Evolutionary conservation across 176 grass and related monocot species (phyloP), one percentile per base, ranked within the genome.

Genomic region (Cenchrus purpureus): DNA sequence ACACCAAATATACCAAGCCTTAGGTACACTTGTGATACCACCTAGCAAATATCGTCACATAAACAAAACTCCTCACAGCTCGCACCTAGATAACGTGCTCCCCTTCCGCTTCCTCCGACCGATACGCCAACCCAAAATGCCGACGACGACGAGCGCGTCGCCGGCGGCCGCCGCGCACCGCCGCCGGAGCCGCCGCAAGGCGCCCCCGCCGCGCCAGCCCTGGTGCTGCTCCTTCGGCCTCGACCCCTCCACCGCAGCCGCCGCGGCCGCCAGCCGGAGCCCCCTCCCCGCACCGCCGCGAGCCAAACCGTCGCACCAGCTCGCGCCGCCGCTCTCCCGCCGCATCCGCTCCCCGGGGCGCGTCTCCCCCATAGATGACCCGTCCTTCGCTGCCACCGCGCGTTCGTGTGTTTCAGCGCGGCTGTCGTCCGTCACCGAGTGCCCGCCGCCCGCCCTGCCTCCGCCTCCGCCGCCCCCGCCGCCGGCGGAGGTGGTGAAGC

Each of bases 201-300:
- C 59, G 1, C 77, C 86, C 10, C 60, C 46, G 0, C 84, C 83
- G 5, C 91, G 81, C 40, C 86, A 85, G 54, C 86, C 94, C 3
- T 96, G 94, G 94, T 96, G 91, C 62, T 96, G 91, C 83, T 96
- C 94, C 68, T 91, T 91, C 42, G 87, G 80, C 82, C 77, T 96
- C 62, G 91, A 89, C 34, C 88, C 88, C 8, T 84, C 87, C 66
- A 48, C 58, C 57, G 57, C 75, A 74, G 52, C 88, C 68, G 12
- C 86, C 69, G 59, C 69, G 81, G 28, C 87, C 62, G 16, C 81
- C 82, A 25, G 78, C 79, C 20, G 86, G 65, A 86, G 75, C 88
- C 44, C 89, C 20, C 85, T 90, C 48, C 65, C 88, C 6, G 54
- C 73, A 8, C 77, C 53, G 16, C 77, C 31, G 44, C 68, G 51